These are phyloP conservation scores for Ophiostoma montium DNA, from an alignment of 2,329 filamentous ascomycete genomes.

Conservation along the genomic window DNA sequence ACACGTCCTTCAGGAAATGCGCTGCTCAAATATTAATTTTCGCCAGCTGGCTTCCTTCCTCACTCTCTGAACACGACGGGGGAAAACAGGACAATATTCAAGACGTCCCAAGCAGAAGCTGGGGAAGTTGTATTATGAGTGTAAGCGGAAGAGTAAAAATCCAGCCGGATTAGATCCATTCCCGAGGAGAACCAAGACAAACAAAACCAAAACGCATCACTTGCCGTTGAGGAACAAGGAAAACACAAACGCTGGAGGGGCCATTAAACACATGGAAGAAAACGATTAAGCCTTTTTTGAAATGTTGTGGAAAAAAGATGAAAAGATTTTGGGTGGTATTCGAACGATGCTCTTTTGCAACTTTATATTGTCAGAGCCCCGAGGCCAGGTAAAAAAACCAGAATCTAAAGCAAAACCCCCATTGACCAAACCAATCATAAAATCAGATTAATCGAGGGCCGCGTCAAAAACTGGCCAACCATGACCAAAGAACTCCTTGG, in stretches of 20 bases:
- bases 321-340: not conserved
- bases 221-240: not conserved
- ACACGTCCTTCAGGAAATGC: not conserved
- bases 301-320: not conserved
- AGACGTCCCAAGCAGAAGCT: not conserved
- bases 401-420: not conserved
- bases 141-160: not conserved
- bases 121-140: not conserved
- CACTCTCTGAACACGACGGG: not conserved
- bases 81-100: not conserved
- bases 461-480: no score
- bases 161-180: conserved; percentile 1
- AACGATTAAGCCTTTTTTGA: not conserved
- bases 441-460: no score
- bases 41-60: not conserved
- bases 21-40: not conserved
- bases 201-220: not conserved
- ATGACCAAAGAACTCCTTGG: conserved; percentile 1
- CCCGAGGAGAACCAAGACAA: not conserved
- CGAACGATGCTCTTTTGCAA: not conserved
- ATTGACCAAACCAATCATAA: conserved; percentile 11
- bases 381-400: not conserved
- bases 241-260: not conserved
- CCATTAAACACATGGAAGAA: not conserved
- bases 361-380: conserved; percentile 1